Evolutionary conservation across 2,329 filamentous ascomycete species (phyloP), one percentile per base, ranked within the genome.

Genomic region (Helotiales sp.): DNA sequence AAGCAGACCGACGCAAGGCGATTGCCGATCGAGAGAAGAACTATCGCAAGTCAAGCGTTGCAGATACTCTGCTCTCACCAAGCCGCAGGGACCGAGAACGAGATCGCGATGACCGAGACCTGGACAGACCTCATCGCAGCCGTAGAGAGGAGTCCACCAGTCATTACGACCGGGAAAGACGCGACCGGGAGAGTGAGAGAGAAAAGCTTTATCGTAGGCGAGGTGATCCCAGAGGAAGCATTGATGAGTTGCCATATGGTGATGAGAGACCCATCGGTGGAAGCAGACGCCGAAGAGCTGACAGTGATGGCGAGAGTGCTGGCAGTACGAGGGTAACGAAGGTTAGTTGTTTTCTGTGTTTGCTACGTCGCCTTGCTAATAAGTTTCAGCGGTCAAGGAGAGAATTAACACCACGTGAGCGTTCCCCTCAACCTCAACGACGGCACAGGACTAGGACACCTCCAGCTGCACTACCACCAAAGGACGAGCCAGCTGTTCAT

Each of bases 21-120:
- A 93, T 95, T 70, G 92, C 93, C 57, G 93, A 96, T 71, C 88
- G 96, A 48, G 96, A 98, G 76, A 89, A 93, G 64, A 93, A 96
- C 67, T 96, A 96, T 75, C 87, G 91, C 73, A 96, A 95, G 76
- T 80, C 85, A 44, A 86, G 82, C 71, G 85, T 85, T 76, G 89
- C 88, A 63, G 84, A 87, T 67, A 83, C 78, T 64, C 74, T 85
- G 19, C 72, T 87, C 54, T 80, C 81, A 52, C 70, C 70, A 38
- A 60, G 57, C 29, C 70, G 70, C 31, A 63, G 63, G 68, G 76
- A 67, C 66, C 74, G 62, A 64, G 73, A 70, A 17, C 60, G 66
- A 46, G 70, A 72, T 29, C 68, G 66, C 66, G 77, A 58, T 30
- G 70, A 71, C 31, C 66, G 64, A 67, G 57, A 69, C 67, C 73